Evolutionary conservation across 257 asterid species (phyloP), one percentile per base, ranked within the genome.

Genomic region (Solanum corneliomulleri): DNA sequence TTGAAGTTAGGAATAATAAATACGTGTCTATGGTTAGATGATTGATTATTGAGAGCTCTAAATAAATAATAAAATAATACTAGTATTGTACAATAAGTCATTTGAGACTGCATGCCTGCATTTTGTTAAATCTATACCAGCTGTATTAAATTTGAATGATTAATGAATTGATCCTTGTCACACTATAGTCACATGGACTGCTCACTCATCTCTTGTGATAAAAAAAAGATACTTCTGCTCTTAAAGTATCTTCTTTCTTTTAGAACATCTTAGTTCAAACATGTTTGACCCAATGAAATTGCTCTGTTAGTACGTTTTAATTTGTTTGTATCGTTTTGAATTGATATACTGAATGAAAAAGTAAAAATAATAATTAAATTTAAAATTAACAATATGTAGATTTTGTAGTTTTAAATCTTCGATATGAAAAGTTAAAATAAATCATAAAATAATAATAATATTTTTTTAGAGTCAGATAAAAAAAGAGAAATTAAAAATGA

Each of bases 381-480:
- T 13, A 12, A 45, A 12, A 45, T 12, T 42, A 42, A 9, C 1
- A 3, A 42, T 42, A 10, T 42, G 1, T 42, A 9, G 1, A 42
- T 42, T 3, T 42, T 42, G 0, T 42, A 42, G 4, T 4, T 3
- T 42, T 42, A 42, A 42, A 42, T 12, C 15, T 41, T 9, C 0
- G 0, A 7, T 41, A 8, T 41, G 0, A 5, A 47, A 5, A 4
- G 0, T 47, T 47, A 2, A 4, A 47, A 47, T 4, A 14, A 4
- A 5, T 47, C 11, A 41, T 41, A 41, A 41, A 41, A 41, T 1
- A 0, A 41, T 41, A 0, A 41, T 7, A 41, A 41, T 2, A 41
- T 41, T 8, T 2, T 41, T 41, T 2, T 41, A 0, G 3, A 41
- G 3, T 0, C 3, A 2, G 1, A 41, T 41, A 2, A 2, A 41